phyloP scores from a whole-genome alignment of 192 early-diverging fungal genomes.

The Lunasporangiospora selenospora region DNA sequence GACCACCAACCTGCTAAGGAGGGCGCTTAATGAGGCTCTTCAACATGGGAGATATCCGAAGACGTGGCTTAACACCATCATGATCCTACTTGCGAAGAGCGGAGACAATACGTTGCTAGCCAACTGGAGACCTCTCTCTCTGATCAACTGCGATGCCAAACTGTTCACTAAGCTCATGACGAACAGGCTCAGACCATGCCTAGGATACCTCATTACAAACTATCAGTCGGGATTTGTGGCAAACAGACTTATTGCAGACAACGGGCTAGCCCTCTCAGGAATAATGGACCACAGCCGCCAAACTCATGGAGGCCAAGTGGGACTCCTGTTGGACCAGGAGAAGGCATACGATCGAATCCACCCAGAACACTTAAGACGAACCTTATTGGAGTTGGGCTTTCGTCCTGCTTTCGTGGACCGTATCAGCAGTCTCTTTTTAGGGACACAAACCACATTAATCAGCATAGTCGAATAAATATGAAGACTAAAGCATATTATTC shows the following conservation, averaged over 20 bases:
- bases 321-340: slow-evolving; percentile 25
- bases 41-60: background rate
- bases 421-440: no score
- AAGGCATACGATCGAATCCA: slow-evolving; percentile 35
- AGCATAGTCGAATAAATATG: no score
- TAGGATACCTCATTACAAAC: background rate
- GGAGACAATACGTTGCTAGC: slow-evolving; percentile 1
- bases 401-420: no score
- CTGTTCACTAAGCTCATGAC: slow-evolving; percentile 13
- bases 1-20: background rate
- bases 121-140: slow-evolving; percentile 22
- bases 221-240: slow-evolving; percentile 20
- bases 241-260: slow-evolving; percentile 4
- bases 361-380: no score
- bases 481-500: no score
- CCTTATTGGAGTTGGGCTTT: no score
- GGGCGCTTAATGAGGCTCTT: slow-evolving; percentile 8
- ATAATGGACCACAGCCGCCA: background rate
- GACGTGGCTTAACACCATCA: slow-evolving; percentile 4
- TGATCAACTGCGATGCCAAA: slow-evolving; percentile 24
- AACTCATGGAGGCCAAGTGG: no score
- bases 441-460: no score
- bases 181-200: background rate
- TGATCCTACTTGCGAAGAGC: slow-evolving; percentile 26
- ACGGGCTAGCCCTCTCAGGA: background rate